Evolutionary conservation across 148 eudicot genomes (phyloP).

Genomic region (Hydrangea macrophylla): DNA sequence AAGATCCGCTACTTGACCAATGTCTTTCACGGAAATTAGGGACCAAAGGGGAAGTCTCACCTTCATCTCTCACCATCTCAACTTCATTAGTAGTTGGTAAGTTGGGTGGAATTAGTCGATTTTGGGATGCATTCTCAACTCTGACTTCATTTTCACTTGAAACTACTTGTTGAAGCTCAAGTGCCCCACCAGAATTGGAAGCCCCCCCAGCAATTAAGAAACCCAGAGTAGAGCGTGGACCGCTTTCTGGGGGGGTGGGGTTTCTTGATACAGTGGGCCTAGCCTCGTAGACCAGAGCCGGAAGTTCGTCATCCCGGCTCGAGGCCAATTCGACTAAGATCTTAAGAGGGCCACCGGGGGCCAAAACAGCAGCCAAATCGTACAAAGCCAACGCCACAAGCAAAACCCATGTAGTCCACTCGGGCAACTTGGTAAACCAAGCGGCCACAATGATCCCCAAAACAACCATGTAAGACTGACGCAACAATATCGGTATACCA

Average conservation of each 20-base stretch:
- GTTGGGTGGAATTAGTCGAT: neutral
- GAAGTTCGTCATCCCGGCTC: constrained; percentile 79
- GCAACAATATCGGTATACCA: constrained; percentile 68
- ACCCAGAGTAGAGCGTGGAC: constrained; percentile 35
- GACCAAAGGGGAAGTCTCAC: constrained; percentile 48
- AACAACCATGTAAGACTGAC: constrained; percentile 63
- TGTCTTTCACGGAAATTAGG: constrained; percentile 31
- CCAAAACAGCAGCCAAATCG: constrained; percentile 85
- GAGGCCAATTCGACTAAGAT: constrained; percentile 78
- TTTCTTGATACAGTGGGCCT: constrained; percentile 51
- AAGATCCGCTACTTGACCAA: constrained; percentile 6
- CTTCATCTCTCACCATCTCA: constrained; percentile 34
- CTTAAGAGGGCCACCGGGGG: constrained; percentile 92
- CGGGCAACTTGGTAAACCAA: constrained; percentile 91
- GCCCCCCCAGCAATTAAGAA: constrained; percentile 59
- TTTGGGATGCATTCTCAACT: neutral
- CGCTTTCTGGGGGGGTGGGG: too few relatives aligned
- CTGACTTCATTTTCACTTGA: constrained; percentile 12
- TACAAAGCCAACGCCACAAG: constrained; percentile 74
- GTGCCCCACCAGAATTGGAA: constrained; percentile 39
- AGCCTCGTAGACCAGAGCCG: constrained; percentile 81
- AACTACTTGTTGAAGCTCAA: constrained; percentile 53
- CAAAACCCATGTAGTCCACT: constrained; percentile 96
- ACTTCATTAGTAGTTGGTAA: constrained; percentile 11
- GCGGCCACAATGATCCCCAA: constrained; percentile 82